Conservation (phyloP, 2,329 filamentous ascomycete genomes). For the Byssoonygena ceratinophila region DNA sequence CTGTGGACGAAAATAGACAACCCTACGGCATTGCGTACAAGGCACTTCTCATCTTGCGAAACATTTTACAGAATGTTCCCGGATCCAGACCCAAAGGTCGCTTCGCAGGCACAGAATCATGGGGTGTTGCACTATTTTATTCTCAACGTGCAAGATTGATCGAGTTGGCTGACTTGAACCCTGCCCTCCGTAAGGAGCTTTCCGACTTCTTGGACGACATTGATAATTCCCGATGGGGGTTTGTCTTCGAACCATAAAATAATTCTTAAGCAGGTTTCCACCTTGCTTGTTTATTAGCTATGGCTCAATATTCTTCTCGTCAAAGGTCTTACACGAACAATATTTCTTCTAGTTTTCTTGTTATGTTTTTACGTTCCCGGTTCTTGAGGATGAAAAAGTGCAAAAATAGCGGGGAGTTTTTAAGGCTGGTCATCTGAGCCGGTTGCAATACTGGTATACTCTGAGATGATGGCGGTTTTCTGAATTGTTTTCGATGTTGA, state of each 20-base stretch:
- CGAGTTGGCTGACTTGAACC: slow-evolving; percentile 33
- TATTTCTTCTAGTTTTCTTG: not conserved
- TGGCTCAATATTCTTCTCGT: not conserved
- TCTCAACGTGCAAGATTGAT: slow-evolving; percentile 31
- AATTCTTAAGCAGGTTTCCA: not conserved
- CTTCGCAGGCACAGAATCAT: slow-evolving; percentile 8
- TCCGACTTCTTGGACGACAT: slow-evolving; percentile 36
- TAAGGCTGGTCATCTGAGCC: not conserved
- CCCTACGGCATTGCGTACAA: slow-evolving; percentile 40
- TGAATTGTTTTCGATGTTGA: not conserved
- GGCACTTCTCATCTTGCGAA: slow-evolving; percentile 38
- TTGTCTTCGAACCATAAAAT: slow-evolving; percentile 5
- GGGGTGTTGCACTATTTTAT: slow-evolving; percentile 24
- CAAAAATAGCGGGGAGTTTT: slow-evolving; percentile 9
- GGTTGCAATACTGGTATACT: not conserved
- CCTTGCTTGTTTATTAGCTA: not conserved
- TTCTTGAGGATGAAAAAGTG: not conserved
- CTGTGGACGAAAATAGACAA: slow-evolving; percentile 34
- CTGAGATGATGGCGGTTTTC: not conserved
- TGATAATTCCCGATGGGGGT: slow-evolving; percentile 12
- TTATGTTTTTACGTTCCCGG: not conserved
- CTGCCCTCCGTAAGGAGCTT: slow-evolving; percentile 33
- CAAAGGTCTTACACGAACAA: not conserved
- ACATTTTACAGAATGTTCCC: slow-evolving; percentile 36
- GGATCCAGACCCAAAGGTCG: slow-evolving; percentile 18